phyloP scores from a whole-genome alignment of 2,329 filamentous ascomycete species.

The Colletotrichum siamense region DNA sequence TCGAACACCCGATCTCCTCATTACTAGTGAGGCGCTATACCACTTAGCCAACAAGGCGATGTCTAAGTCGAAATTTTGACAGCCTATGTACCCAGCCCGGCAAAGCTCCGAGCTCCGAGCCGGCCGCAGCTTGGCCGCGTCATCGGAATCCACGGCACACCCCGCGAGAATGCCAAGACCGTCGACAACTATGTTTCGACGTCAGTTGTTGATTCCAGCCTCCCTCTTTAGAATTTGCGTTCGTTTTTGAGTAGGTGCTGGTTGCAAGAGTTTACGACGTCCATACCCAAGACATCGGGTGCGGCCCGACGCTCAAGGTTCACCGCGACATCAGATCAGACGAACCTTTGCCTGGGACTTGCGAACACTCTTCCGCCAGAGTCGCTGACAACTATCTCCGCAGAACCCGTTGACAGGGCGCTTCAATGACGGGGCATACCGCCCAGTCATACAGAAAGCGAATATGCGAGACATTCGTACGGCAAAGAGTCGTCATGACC shows the following conservation, averaged over 20 bases:
- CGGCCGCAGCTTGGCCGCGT: not conserved
- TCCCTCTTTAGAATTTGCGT: not conserved
- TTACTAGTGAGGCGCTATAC: slow-evolving; percentile 13
- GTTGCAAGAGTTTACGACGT: not conserved
- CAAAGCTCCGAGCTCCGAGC: not conserved
- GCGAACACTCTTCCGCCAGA: not conserved
- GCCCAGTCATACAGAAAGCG: not conserved
- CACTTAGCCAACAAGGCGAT: slow-evolving; percentile 12
- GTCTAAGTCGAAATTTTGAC: accelerated
- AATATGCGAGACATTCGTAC: not conserved
- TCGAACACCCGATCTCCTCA: slow-evolving; percentile 7
- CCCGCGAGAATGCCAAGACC: not conserved
- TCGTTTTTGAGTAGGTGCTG: not conserved
- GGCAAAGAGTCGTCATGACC: not conserved
- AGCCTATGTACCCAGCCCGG: accelerated
- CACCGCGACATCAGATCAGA: not conserved
- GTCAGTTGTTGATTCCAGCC: not conserved
- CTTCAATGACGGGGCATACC: not conserved
- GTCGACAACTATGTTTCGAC: not conserved
- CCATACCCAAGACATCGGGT: not conserved
- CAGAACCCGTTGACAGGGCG: not conserved
- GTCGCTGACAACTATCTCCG: not conserved
- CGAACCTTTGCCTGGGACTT: not conserved
- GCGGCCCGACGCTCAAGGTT: not conserved
- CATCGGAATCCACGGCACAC: not conserved